Evolutionary conservation across 257 asterid genomes (phyloP).

Genomic region (Perilla frutescens): DNA sequence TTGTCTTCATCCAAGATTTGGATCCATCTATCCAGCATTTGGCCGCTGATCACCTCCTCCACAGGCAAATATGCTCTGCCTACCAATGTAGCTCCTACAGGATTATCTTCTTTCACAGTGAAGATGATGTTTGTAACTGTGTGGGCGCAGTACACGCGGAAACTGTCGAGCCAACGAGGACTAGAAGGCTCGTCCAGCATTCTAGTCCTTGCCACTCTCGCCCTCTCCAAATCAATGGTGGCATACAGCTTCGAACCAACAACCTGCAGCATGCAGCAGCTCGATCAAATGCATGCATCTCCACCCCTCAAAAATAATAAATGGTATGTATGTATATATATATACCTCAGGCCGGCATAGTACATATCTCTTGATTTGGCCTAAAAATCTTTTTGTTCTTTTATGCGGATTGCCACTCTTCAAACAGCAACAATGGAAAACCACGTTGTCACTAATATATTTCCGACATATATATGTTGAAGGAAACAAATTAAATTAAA

Average conservation of each 20-base stretch:
- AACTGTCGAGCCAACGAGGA: conserved; percentile 76
- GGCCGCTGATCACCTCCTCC: conserved; percentile 54
- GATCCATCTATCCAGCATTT: conserved; percentile 63
- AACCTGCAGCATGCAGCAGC: conserved; percentile 40
- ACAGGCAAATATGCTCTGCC: conserved; percentile 81
- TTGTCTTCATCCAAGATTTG: conserved; percentile 59
- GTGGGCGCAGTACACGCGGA: conserved; percentile 78
- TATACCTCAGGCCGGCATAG: conserved; percentile 67
- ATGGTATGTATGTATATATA: not conserved
- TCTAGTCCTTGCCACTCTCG: conserved; percentile 75
- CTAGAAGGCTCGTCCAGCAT: conserved; percentile 50
- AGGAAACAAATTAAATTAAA: too few species aligned
- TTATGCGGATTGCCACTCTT: conserved; percentile 50
- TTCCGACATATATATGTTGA: too few species aligned
- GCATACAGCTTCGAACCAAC: conserved; percentile 67
- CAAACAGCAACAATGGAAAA: not conserved
- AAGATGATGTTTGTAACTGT: conserved; percentile 62
- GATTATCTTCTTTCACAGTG: conserved; percentile 65
- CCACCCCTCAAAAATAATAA: too few species aligned
- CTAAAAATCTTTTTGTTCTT: conserved; percentile 45
- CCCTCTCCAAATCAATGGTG: conserved; percentile 73
- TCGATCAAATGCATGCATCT: too few species aligned
- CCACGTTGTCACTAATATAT: too few species aligned
- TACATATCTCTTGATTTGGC: conserved; percentile 53
- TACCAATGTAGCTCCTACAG: conserved; percentile 75